Conservation (phyloP, 1,284 basidiomycete species). For the Marasmius oreades region DNA sequence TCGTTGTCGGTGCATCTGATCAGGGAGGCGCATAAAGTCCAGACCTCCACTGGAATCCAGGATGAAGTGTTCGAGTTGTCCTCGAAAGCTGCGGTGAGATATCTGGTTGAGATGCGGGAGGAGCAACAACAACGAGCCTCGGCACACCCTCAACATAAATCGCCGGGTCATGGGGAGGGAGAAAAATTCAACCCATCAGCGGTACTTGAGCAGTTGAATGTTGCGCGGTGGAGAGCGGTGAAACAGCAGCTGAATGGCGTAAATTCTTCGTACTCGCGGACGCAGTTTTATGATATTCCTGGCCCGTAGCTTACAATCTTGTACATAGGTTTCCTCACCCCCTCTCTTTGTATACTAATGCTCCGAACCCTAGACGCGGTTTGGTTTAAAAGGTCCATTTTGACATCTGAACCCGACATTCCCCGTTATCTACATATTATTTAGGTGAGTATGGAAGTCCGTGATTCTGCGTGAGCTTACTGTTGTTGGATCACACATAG, state of each 20-base stretch:
- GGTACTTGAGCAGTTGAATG: neutral
- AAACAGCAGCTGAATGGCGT: neutral
- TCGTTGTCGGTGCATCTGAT: neutral
- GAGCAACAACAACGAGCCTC: neutral
- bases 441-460: neutral
- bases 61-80: neutral
- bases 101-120: neutral
- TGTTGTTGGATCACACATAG: conserved; percentile 52
- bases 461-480: conserved; percentile 28
- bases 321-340: neutral
- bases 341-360: too few relatives aligned
- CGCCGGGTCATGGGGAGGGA: neutral
- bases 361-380: too few relatives aligned
- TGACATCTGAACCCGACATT: conserved; percentile 12
- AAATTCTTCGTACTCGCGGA: neutral
- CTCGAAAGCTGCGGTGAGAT: neutral
- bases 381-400: conserved; percentile 12
- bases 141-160: neutral
- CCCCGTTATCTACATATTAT: conserved; percentile 1
- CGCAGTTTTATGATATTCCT: neutral
- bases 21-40: neutral
- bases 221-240: neutral
- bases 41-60: neutral
- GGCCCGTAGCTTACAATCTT: neutral
- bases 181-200: neutral